A percentile compares a stretch with the other conserved stretches of the same genome.
Conservation (phyloP, 352 stramenopile genomes). For the Phytophthora citricola region DNA sequence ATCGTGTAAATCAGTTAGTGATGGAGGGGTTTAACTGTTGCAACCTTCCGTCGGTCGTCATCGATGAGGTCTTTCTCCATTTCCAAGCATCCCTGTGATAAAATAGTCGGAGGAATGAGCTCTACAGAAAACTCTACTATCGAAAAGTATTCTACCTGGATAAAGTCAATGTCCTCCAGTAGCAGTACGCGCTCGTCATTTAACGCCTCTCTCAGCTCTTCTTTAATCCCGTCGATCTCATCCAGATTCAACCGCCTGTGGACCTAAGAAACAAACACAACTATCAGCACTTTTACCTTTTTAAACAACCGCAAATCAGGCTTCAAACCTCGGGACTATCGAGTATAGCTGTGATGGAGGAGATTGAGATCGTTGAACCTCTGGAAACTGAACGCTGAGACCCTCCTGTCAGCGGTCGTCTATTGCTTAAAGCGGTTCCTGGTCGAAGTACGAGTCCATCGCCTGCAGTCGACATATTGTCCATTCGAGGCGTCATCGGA, state of each 20-base stretch:
- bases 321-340: conserved; percentile 59
- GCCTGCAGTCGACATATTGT: conserved; percentile 12
- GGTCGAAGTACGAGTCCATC: conserved; percentile 49
- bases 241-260: conserved; percentile 67
- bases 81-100: conserved; percentile 70
- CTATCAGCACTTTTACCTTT: background rate
- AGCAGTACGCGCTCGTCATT: conserved; percentile 65
- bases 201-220: conserved; percentile 64
- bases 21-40: conserved; percentile 46
- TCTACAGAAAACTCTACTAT: too few species aligned
- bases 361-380: conserved; percentile 68
- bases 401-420: conserved; percentile 46
- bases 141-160: conserved; percentile 51
- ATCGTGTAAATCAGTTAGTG: conserved; percentile 70
- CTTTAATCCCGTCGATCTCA: conserved; percentile 75
- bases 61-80: conserved; percentile 89
- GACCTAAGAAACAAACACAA: conserved; percentile 27
- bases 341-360: conserved; percentile 64
- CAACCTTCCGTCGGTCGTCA: conserved; percentile 65
- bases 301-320: background rate
- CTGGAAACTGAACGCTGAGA: conserved; percentile 67
- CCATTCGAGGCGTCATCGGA: conserved; percentile 58
- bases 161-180: conserved; percentile 87
- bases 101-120: too few species aligned
- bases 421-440: conserved; percentile 41